Evolutionary conservation across 2,329 filamentous ascomycete genomes (phyloP), one percentile per base, ranked within the genome.

Genomic region (Helminthosporium solani): DNA sequence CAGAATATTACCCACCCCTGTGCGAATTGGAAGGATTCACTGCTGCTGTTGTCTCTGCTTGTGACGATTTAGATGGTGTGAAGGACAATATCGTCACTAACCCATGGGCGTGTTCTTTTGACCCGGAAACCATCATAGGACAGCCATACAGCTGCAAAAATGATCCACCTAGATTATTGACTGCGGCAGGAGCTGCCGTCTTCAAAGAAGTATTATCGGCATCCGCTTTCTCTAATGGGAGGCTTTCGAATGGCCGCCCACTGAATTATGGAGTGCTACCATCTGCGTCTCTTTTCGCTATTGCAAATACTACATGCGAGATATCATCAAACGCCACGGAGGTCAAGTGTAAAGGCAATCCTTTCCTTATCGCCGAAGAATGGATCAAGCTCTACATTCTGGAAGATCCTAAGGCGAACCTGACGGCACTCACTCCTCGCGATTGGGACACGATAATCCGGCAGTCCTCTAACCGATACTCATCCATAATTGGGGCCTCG

Each of bases 11-110:
- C 23, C 23, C 23, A 25, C 23, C 23, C 9, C 23, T 25, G 2
- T 66, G 64, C 36, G 63, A 66, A 28, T 11, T 65, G 0, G 50
- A 59, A 20, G 40, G 49, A 1, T 20, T 67, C 21, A 54, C 54
- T 1, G 30, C 31, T 0, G 53, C 46, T 3, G 53, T 53, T 3
- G 34, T 66, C 7, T 39, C 33, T 1, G 40, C 45, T 3, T 68
- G 64, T 36, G 64, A 67, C 31, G 36, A 9, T 2, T 37, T 49
- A 0, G 64, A 67, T 27, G 60, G 62, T 15, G 25, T 54, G 4
- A 3, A 56, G 1, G 57, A 61, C 27, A 51, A 50, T 6, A 44
- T 65, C 31, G 47, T 64, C 14, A 23, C 38, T 1, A 43, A 62
- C 20, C 40, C 52, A 2, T 53, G 53, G 3, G 15, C 18, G 0